Percentiles rank a stretch among this genome's conserved stretches.
These are phyloP conservation scores for Magnolia changhungtana DNA, from an alignment of 164 flowering plant species.

Conservation along the genomic window DNA sequence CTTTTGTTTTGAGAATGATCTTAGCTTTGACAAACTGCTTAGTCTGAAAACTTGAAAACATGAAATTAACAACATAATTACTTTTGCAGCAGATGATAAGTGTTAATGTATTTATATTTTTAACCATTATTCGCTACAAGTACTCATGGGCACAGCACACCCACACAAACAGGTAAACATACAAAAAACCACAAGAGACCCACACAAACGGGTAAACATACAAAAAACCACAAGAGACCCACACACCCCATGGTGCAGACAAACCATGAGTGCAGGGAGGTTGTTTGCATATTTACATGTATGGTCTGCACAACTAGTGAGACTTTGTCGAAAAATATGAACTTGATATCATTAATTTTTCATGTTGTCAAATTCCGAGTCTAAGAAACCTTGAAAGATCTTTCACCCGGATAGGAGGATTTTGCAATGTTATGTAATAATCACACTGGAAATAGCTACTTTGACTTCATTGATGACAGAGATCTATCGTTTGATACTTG, in stretches of 20 bases:
- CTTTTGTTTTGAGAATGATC: neutral
- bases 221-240: neutral
- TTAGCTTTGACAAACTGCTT: neutral
- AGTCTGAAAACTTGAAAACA: neutral
- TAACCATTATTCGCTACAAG: neutral
- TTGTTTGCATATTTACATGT: neutral
- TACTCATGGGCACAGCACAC: too few relatives aligned
- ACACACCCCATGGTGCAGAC: neutral
- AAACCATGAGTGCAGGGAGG: neutral
- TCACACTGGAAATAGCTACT: neutral
- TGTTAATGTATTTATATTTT: too few relatives aligned
- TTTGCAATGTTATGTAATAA: neutral
- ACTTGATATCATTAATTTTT: neutral
- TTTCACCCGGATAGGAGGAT: neutral
- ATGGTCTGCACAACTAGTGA: neutral
- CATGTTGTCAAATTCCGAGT: neutral
- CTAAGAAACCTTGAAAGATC: neutral
- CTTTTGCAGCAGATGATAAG: neutral
- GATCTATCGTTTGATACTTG: neutral
- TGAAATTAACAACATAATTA: too few relatives aligned
- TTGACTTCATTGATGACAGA: neutral
- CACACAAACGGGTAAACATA: neutral
- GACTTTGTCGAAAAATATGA: neutral
- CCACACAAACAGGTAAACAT: too few relatives aligned
- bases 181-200: neutral